Evolutionary conservation across 1,284 basidiomycete species (phyloP).

Genomic region (Paramarasmius palmivorus): DNA sequence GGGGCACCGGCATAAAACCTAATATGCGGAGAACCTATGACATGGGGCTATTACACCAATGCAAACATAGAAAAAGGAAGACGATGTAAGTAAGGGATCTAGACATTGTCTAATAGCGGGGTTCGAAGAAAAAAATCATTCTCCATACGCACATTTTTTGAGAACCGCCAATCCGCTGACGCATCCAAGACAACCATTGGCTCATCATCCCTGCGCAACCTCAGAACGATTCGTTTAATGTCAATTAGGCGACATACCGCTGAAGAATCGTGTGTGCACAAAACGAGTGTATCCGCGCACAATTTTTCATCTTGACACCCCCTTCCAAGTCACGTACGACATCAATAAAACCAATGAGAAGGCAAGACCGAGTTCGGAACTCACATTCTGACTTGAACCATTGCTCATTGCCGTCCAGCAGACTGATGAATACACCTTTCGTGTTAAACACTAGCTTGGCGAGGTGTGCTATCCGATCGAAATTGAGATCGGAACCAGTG

Average conservation of each 20-base stretch:
- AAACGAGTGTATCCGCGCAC: conserved; percentile 69
- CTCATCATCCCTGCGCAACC: conserved; percentile 70
- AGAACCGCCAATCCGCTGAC: conserved; percentile 85
- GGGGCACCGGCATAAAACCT: conserved; percentile 94
- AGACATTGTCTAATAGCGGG: neutral
- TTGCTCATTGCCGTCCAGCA: conserved; percentile 84
- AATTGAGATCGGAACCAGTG: conserved; percentile 84
- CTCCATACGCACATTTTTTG: conserved; percentile 58
- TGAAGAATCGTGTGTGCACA: conserved; percentile 86
- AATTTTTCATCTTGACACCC: conserved; percentile 57
- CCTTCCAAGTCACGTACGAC: conserved; percentile 37
- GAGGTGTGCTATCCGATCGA: conserved; percentile 88
- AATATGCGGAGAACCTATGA: conserved; percentile 65
- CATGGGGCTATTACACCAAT: conserved; percentile 61
- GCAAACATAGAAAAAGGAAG: neutral
- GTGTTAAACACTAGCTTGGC: conserved; percentile 93
- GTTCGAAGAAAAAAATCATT: neutral
- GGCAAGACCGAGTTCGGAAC: conserved; percentile 21
- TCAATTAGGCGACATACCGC: conserved; percentile 44
- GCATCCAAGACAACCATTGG: conserved; percentile 87
- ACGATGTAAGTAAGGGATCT: neutral
- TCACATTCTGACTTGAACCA: conserved; percentile 85
- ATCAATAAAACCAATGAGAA: conserved; percentile 14
- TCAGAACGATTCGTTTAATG: conserved; percentile 1
- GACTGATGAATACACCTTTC: conserved; percentile 79